Percentiles rank a stretch among this genome's conserved stretches.
Conservation (phyloP, 1,284 basidiomycete species). For the Boletellus sp. region DNA sequence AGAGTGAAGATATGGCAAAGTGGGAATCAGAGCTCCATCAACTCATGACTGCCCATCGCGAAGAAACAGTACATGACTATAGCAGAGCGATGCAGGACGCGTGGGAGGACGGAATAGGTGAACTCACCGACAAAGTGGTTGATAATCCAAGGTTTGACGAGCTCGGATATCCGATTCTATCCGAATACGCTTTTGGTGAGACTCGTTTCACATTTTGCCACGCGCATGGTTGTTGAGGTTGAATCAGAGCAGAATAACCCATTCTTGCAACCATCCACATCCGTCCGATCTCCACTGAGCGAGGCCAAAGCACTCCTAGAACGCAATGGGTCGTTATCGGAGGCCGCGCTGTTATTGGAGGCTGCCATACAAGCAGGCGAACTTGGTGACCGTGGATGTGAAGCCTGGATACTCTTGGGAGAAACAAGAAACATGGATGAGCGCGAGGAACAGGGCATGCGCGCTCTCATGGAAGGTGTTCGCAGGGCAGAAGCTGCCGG, state of each 20-base stretch:
- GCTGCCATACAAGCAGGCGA: slow-evolving; percentile 82
- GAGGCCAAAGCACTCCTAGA: slow-evolving; percentile 74
- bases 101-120: slow-evolving; percentile 53
- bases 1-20: slow-evolving; percentile 66
- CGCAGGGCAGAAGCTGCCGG: slow-evolving; percentile 58
- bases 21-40: slow-evolving; percentile 92
- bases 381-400: slow-evolving; percentile 76
- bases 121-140: slow-evolving; percentile 38
- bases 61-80: slow-evolving; percentile 62
- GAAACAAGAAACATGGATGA: slow-evolving; percentile 97
- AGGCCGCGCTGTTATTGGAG: slow-evolving; percentile 82
- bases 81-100: slow-evolving; percentile 56
- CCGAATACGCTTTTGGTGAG: slow-evolving; percentile 75
- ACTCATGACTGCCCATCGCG: slow-evolving; percentile 63
- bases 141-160: slow-evolving; percentile 55
- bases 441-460: slow-evolving; percentile 76
- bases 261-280: slow-evolving; percentile 53
- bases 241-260: slow-evolving; percentile 63
- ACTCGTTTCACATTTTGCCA: slow-evolving; percentile 6
- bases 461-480: slow-evolving; percentile 70
- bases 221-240: slow-evolving; percentile 8
- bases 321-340: slow-evolving; percentile 79
- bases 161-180: slow-evolving; percentile 70
- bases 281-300: slow-evolving; percentile 56
- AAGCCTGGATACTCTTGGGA: slow-evolving; percentile 92